Evolutionary conservation across 176 grass and related monocot genomes (phyloP), one percentile per base, ranked within the genome.

Genomic region (Oryza coarctata): DNA sequence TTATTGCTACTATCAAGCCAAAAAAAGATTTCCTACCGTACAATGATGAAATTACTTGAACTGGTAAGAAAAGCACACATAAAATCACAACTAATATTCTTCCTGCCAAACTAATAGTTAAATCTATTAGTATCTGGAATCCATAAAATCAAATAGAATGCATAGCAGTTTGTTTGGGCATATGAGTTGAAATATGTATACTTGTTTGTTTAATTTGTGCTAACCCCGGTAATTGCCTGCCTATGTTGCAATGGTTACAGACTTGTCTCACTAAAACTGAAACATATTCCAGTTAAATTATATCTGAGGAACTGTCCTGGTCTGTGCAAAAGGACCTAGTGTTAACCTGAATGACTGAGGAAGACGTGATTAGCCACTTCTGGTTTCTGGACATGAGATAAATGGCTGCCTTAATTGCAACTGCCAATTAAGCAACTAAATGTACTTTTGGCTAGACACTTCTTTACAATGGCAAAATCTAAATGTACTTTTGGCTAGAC

Each of bases 61-160:
- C 12, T 26, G 7, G 22, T 35, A 76, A 62, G 12, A 50, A 29
- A 70, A 63, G 9, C 52, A 70, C 23, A n/a, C n/a, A n/a, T n/a
- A n/a, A n/a, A n/a, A n/a, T n/a, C n/a, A n/a, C n/a, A n/a, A n/a
- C n/a, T n/a, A n/a, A n/a, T n/a, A n/a, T n/a, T n/a, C n/a, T n/a
- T n/a, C n/a, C n/a, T n/a, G n/a, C n/a, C n/a, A n/a, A n/a, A n/a
- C n/a, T n/a, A n/a, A n/a, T n/a, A n/a, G n/a, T n/a, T n/a, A n/a
- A n/a, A n/a, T n/a, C n/a, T n/a, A n/a, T n/a, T n/a, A n/a, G 44
- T 64, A 57, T 28, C 25, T 55, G 67, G 43, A 83, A 83, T 25
- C 33, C 39, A 73, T 40, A 14, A 15, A 49, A 82, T 77, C 26
- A 69, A 77, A 15, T 26, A 9, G 26, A 3, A 35, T 13, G 50